These are phyloP conservation scores for Plasmodium vinckei DNA, from an alignment of 169 alveolate species.

Conservation along the genomic window DNA sequence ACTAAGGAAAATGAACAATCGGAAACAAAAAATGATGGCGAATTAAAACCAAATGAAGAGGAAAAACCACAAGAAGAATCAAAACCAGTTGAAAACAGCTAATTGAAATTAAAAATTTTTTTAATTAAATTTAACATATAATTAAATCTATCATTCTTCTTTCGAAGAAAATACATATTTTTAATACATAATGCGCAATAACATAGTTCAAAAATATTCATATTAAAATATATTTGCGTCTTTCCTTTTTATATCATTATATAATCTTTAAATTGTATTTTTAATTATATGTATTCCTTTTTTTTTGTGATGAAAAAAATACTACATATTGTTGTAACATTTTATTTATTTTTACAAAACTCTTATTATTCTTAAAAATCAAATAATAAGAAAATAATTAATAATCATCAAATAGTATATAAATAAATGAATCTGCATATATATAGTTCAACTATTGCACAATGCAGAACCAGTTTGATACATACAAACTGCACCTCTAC, in stretches of 20 bases:
- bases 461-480: no score
- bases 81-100: neutral
- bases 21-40: neutral
- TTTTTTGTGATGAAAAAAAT: neutral
- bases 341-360: no score
- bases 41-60: neutral
- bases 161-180: no score
- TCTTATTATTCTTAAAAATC: no score
- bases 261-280: neutral
- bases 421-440: neutral
- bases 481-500: neutral
- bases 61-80: neutral
- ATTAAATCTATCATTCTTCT: neutral
- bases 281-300: neutral
- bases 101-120: neutral
- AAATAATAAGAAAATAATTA: no score
- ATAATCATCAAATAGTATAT: neutral
- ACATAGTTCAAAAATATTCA: no score
- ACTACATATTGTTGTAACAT: no score
- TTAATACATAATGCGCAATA: no score
- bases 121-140: constrained; percentile 5
- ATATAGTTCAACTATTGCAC: neutral
- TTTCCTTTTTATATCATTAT: neutral
- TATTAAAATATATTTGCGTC: neutral
- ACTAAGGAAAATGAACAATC: neutral